These are phyloP conservation scores for Apophysomyces ossiformis DNA, from an alignment of 371 early-diverging fungal genomes.

Conservation along the genomic window DNA sequence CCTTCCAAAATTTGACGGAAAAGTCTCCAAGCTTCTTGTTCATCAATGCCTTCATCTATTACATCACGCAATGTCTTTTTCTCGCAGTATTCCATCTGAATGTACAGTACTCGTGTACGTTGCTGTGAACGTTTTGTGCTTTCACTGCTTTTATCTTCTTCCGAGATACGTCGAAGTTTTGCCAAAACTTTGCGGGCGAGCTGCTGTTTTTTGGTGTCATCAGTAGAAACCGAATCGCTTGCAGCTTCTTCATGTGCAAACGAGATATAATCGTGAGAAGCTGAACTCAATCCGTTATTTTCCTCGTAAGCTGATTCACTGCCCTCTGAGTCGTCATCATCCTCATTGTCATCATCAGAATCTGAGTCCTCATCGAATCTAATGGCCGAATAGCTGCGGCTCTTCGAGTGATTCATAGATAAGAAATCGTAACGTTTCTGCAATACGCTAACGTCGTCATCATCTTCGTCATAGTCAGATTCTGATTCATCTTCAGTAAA, in stretches of 20 bases:
- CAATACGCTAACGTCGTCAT: conserved; percentile 52
- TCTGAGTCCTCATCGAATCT: conserved; percentile 24
- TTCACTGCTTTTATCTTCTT: conserved; percentile 32
- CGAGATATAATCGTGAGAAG: conserved; percentile 37
- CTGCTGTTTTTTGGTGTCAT: conserved; percentile 9
- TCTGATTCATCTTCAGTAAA: conserved; percentile 40
- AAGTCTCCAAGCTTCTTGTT: conserved; percentile 69
- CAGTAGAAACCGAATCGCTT: conserved; percentile 3
- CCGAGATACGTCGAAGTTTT: conserved; percentile 3
- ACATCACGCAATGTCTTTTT: conserved; percentile 89
- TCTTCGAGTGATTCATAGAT: conserved; percentile 54
- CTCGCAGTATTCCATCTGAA: conserved; percentile 99
- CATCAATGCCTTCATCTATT: conserved; percentile 82
- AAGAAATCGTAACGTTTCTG: conserved; percentile 61
- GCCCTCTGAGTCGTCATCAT: conserved; percentile 50
- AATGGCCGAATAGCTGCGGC: conserved; percentile 57
- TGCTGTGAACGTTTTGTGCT: conserved; percentile 27
- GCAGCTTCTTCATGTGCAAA: conserved; percentile 31
- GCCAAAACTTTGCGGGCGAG: conserved; percentile 17
- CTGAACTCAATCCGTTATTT: conserved; percentile 26
- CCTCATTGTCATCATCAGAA: conserved; percentile 52
- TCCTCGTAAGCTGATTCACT: conserved; percentile 28
- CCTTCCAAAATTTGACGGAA: conserved; percentile 89
- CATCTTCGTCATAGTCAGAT: conserved; percentile 50
- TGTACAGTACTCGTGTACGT: conserved; percentile 77